These are phyloP conservation scores for Cyclotella atomus DNA, from an alignment of 108 stramenopile genomes.

Conservation along the genomic window DNA sequence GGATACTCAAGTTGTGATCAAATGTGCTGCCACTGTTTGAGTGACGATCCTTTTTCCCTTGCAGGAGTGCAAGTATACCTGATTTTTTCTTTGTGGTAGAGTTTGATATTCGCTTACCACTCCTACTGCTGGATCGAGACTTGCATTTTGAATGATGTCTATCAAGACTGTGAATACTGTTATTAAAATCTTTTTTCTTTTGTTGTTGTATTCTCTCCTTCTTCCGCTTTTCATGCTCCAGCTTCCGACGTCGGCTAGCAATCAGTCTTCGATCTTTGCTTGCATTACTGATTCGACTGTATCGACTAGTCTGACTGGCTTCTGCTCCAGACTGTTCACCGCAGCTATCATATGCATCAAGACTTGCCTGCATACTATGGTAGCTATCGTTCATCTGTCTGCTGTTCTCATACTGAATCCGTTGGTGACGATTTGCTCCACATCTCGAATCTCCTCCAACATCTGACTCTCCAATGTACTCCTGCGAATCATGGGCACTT, in stretches of 20 bases:
- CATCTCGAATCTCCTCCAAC: too few species aligned
- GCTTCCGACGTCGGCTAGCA: neutral
- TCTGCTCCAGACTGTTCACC: neutral
- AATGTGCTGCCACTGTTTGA: neutral
- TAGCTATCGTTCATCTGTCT: too few species aligned
- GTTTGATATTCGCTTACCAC: neutral
- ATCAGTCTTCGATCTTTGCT: neutral
- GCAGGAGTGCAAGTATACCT: neutral
- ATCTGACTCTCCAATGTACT: neutral
- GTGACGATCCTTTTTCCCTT: neutral
- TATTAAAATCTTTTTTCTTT: neutral
- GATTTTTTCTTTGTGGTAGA: neutral
- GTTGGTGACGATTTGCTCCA: too few species aligned
- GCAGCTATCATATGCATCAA: constrained; percentile 3
- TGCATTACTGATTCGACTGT: neutral
- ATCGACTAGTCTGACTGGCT: neutral
- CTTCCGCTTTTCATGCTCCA: neutral
- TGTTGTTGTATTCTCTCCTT: neutral
- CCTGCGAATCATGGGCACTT: neutral
- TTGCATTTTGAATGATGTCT: neutral
- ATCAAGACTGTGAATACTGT: neutral
- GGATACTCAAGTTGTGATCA: neutral
- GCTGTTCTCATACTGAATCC: too few species aligned
- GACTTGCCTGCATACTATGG: neutral
- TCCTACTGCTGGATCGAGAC: neutral